Evolutionary conservation across 345 rosid species (phyloP).

Genomic region (Microthlaspi erraticum): DNA sequence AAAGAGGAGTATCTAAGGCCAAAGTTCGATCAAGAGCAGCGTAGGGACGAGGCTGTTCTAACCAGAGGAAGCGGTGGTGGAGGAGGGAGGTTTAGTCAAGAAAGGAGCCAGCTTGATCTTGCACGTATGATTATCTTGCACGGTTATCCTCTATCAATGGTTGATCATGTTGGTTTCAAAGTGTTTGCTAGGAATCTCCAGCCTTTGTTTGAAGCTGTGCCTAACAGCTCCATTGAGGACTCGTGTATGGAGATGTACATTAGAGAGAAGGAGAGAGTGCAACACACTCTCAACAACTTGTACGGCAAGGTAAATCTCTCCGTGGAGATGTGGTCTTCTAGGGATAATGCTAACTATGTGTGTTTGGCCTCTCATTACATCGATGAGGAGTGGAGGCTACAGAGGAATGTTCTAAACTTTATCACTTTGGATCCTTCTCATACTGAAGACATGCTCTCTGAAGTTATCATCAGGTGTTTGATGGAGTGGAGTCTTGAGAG

Average conservation of each 20-base stretch:
- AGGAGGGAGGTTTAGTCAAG: slow-evolving; percentile 79
- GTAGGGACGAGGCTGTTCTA: slow-evolving; percentile 65
- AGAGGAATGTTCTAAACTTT: slow-evolving; percentile 80
- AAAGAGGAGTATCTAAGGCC: slow-evolving; percentile 79
- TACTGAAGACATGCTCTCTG: slow-evolving; percentile 84
- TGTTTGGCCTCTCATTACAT: slow-evolving; percentile 78
- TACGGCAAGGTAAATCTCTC: slow-evolving; percentile 80
- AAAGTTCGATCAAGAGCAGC: slow-evolving; percentile 74
- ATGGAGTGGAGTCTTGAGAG: slow-evolving; percentile 85
- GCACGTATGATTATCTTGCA: slow-evolving; percentile 93
- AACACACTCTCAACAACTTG: slow-evolving; percentile 57
- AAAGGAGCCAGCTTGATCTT: slow-evolving; percentile 76
- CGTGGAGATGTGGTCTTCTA: slow-evolving; percentile 78
- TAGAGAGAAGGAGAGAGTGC: slow-evolving; percentile 79
- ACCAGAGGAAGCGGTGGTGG: slow-evolving; percentile 68
- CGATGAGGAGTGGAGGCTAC: slow-evolving; percentile 86
- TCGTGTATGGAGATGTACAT: slow-evolving; percentile 77
- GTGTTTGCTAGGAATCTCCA: slow-evolving; percentile 88
- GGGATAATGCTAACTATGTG: slow-evolving; percentile 59
- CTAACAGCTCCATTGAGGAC: slow-evolving; percentile 59
- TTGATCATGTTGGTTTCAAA: slow-evolving; percentile 90
- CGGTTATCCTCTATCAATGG: slow-evolving; percentile 81
- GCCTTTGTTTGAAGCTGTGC: slow-evolving; percentile 76
- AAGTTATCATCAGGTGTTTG: slow-evolving; percentile 73
- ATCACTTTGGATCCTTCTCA: slow-evolving; percentile 78